phyloP scores from a whole-genome alignment of 1,284 basidiomycete species.

The Mycena citricolor region DNA sequence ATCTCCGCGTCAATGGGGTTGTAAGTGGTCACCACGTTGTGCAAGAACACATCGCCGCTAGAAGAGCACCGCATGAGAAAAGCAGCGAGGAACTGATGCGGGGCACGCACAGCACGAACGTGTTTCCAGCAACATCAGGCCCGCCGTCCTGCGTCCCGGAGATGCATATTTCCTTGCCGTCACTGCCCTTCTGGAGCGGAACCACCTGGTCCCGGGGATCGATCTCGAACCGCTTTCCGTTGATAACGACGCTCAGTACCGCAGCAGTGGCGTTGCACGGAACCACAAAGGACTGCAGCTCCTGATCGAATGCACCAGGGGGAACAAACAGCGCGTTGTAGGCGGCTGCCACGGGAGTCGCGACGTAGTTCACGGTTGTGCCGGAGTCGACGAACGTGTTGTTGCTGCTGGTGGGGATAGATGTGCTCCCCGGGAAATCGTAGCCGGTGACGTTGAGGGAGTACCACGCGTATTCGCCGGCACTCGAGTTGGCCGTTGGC shows the following conservation, averaged over 20 bases:
- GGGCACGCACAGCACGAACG: conserved; percentile 15
- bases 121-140: not conserved
- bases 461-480: conserved; percentile 25
- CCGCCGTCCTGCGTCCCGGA: conserved; percentile 14
- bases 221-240: conserved; percentile 24
- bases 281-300: conserved; percentile 20
- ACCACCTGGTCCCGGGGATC: conserved; percentile 26
- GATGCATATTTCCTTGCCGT: conserved; percentile 12
- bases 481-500: conserved; percentile 11
- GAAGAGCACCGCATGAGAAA: not conserved
- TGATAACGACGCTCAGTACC: conserved; percentile 25
- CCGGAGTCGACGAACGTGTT: conserved; percentile 27
- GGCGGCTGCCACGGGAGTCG: conserved; percentile 25
- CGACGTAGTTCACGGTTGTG: conserved; percentile 19
- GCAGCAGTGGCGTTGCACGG: conserved; percentile 27
- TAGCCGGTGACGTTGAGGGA: conserved; percentile 26
- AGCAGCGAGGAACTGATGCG: no score
- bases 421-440: conserved; percentile 25
- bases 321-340: conserved; percentile 26
- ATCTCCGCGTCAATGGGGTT: conserved; percentile 6
- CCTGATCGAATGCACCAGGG: conserved; percentile 21
- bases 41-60: conserved; percentile 19
- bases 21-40: conserved; percentile 18
- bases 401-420: conserved; percentile 11
- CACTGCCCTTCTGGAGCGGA: conserved; percentile 15